Conservation (phyloP, 805 yeast genomes). For the Jamesozyma rosinii region DNA sequence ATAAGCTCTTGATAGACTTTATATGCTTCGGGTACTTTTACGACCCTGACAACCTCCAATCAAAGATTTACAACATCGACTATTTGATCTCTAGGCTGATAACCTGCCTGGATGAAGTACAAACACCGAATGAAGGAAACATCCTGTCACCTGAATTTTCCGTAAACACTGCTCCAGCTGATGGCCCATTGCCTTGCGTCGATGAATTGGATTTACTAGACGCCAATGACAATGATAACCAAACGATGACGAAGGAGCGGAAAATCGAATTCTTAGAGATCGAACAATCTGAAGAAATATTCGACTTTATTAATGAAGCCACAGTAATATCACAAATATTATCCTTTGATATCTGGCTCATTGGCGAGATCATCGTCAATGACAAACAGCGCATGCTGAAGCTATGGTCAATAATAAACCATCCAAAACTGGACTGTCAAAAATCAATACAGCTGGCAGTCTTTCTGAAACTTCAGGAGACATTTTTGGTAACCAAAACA, state of each 20-base stretch:
- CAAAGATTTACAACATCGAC: conserved; percentile 23
- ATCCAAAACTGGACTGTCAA: conserved; percentile 43
- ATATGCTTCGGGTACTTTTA: conserved; percentile 39
- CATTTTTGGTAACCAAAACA: conserved; percentile 68
- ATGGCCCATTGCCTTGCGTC: neutral
- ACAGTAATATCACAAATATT: conserved; percentile 60
- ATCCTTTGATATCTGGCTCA: conserved; percentile 83
- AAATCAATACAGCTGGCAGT: conserved; percentile 69
- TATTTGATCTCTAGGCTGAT: conserved; percentile 26
- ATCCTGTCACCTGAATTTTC: neutral
- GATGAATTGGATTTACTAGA: neutral
- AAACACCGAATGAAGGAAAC: neutral
- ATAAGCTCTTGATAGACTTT: conserved; percentile 38
- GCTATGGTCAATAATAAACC: conserved; percentile 72
- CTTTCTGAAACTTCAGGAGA: conserved; percentile 83
- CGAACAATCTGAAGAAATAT: neutral
- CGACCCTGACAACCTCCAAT: conserved; percentile 7
- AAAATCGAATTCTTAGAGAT: neutral
- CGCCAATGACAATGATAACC: neutral
- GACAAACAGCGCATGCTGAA: conserved; percentile 51
- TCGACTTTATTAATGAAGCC: conserved; percentile 17
- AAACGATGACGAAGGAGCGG: neutral
- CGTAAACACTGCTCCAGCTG: neutral
- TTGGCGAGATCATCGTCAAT: conserved; percentile 82
- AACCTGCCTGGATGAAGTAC: conserved; percentile 17